Evolutionary conservation across 2,329 filamentous ascomycete species (phyloP).

Genomic region (Fusarium sp.): DNA sequence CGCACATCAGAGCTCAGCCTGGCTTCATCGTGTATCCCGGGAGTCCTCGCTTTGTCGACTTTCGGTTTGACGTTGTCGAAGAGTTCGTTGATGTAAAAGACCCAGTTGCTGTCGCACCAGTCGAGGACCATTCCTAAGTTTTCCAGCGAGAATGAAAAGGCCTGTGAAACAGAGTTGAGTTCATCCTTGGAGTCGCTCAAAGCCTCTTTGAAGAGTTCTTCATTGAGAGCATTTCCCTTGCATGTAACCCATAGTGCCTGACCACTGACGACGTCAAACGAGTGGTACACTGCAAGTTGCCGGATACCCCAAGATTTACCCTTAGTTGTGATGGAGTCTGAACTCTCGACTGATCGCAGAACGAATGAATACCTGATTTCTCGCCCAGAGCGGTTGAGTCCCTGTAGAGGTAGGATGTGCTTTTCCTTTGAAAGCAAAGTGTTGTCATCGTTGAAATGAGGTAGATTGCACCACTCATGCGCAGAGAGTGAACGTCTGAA

Average conservation of each 20-base stretch:
- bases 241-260: constrained; percentile 19
- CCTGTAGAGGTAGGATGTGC: neutral
- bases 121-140: constrained; percentile 16
- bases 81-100: constrained; percentile 29
- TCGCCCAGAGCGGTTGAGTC: constrained; percentile 17
- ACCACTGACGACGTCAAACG: constrained; percentile 19
- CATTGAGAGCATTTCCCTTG: constrained; percentile 19
- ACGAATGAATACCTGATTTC: constrained; percentile 33
- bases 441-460: constrained; percentile 28
- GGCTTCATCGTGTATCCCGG: constrained; percentile 1
- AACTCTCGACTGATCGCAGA: constrained; percentile 27
- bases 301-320: constrained; percentile 2
- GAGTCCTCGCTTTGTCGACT: constrained; percentile 2
- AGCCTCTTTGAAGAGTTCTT: constrained; percentile 3
- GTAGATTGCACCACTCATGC: constrained; percentile 23
- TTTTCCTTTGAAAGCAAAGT: neutral
- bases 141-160: constrained; percentile 5
- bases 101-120: constrained; percentile 34
- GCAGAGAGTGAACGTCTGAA: neutral
- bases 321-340: neutral
- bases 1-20: neutral
- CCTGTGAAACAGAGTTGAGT: neutral
- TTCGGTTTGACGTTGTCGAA: neutral
- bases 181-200: neutral
- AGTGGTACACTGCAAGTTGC: constrained; percentile 33